A percentile compares a stretch with the other conserved stretches of the same genome.
phyloP scores from a whole-genome alignment of 495 filamentous ascomycete genomes.

The Neurospora africana region DNA sequence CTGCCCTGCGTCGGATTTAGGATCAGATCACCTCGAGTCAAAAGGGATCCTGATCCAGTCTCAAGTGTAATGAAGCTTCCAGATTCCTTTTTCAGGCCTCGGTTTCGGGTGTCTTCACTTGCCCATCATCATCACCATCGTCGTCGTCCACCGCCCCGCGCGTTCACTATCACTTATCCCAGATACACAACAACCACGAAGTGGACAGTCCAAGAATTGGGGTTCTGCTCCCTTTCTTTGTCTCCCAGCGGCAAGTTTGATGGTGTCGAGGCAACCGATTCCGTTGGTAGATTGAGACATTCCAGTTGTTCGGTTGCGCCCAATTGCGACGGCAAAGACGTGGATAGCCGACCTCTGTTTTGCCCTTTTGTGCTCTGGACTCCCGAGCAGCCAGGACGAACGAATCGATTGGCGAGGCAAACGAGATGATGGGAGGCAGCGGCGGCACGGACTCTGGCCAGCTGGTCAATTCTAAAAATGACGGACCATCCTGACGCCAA shows the following conservation, averaged over 20 bases:
- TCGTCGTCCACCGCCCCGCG: neutral
- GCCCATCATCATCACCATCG: neutral
- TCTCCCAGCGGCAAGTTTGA: neutral
- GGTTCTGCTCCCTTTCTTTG: neutral
- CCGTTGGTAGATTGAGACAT: neutral
- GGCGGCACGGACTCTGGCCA: neutral
- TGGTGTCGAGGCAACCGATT: neutral
- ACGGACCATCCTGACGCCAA: neutral
- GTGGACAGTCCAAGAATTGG: neutral
- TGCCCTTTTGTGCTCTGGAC: neutral
- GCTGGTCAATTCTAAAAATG: neutral
- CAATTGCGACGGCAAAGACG: neutral
- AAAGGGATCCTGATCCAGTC: neutral
- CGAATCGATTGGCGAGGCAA: neutral
- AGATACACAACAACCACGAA: neutral
- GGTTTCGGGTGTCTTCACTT: neutral
- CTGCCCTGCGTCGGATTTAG: neutral
- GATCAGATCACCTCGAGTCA: neutral
- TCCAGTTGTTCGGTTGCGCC: neutral
- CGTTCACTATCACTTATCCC: neutral
- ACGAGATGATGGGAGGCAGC: neutral
- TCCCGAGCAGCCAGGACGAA: neutral
- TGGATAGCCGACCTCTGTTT: neutral
- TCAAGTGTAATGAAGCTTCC: neutral
- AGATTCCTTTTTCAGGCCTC: neutral